Evolutionary conservation across 192 early-diverging fungal species (phyloP).

Genomic region (Coemansia sp.): DNA sequence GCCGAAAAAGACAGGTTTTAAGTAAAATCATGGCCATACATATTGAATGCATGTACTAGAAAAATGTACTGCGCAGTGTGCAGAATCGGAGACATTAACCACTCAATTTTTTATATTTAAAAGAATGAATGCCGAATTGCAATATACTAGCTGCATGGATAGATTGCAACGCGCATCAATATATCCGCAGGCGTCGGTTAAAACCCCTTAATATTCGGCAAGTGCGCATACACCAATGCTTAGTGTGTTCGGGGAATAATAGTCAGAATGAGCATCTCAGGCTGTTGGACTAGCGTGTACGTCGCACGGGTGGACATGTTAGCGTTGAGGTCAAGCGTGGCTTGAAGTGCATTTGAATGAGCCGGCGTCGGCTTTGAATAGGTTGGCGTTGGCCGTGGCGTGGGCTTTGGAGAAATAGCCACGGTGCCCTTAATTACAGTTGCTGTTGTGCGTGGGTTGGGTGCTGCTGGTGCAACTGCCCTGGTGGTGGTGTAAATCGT

Average conservation of each 20-base stretch:
- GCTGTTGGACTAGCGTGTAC: slow-evolving; percentile 10
- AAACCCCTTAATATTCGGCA: neutral
- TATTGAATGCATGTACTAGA: neutral
- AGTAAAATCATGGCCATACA: too few species aligned
- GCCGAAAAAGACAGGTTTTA: too few species aligned
- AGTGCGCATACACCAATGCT: neutral
- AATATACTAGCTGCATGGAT: slow-evolving; percentile 1
- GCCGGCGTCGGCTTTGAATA: neutral
- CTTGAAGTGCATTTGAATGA: neutral
- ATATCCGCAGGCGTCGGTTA: neutral
- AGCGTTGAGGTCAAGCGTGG: slow-evolving; percentile 17
- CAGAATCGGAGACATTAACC: neutral
- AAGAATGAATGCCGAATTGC: neutral
- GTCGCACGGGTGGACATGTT: slow-evolving; percentile 7
- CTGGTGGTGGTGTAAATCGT: neutral
- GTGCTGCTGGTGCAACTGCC: neutral
- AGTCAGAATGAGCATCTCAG: slow-evolving; percentile 16
- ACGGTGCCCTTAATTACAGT: neutral
- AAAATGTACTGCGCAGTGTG: neutral
- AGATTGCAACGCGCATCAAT: neutral
- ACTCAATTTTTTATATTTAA: neutral
- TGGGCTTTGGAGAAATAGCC: neutral
- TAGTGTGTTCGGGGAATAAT: slow-evolving; percentile 5
- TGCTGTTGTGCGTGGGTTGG: neutral
- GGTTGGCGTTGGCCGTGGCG: neutral